Evolutionary conservation across 805 yeast genomes (phyloP), one percentile per base, ranked within the genome.

Genomic region (Saccharomycopsis microspora): DNA sequence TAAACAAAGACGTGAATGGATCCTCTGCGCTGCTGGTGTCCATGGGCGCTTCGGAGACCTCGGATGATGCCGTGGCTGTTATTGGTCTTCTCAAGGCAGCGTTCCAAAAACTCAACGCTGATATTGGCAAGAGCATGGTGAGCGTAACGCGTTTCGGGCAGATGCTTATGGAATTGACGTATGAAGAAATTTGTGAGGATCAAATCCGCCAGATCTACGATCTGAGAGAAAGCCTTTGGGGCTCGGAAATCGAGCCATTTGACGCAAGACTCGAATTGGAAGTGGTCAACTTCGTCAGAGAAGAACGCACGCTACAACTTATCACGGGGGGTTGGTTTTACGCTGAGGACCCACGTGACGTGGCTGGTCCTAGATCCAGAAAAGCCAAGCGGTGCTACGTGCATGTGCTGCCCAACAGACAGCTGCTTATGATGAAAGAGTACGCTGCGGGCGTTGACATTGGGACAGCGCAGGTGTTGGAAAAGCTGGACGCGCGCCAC

Each of bases 301-400:
- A 83, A 59, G 93, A 84, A 64, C 71, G 90, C 56, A 77, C 82
- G 42, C 63, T 83, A 49, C 80, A 78, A 58, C 64, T 86, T 43
- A 77, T 86, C 31, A 78, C 74, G 57, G 95, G 95, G 1, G 74
- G 84, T 2, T 86, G 95, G 95, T 89, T 83, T 9, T 82, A 70
- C 58, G 72, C 80, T 1, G 82, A 79, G 36, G 66, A 71, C 45
- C 87, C 83, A 27, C 52, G 46, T 33, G 36, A 27, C 19, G 37
- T 40, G 5, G 41, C 37, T 45, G 5, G 43, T 6, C 34, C 19
- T 7, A 44, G 42, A n/a, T 42, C 36, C 42, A 46, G 33, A n/a
- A 44, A 35, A 31, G 36, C 39, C n/a, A 48, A 36, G 32, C 39
- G 34, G 10, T 33, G 4, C 32, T 51, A 34, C 41, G 39, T 48